Percentiles rank a stretch among this genome's conserved stretches.
phyloP scores from a whole-genome alignment of 2,329 filamentous ascomycete species.

The Trichothecium sympodiale region DNA sequence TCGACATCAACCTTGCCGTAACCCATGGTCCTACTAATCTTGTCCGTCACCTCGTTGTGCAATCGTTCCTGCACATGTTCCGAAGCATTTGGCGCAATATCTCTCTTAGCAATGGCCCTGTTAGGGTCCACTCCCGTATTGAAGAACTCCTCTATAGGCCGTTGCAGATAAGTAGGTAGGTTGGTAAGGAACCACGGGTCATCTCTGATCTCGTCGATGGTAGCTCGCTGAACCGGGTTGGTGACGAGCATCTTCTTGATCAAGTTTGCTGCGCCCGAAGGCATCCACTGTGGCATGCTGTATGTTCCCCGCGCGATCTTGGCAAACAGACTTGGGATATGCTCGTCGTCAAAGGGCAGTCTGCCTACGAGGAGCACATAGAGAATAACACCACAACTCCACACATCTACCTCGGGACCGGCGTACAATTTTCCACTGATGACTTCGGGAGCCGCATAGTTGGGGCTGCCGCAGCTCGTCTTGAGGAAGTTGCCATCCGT shows the following conservation, averaged over 20 bases:
- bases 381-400: constrained; percentile 90
- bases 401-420: constrained; percentile 94
- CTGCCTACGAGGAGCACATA: constrained; percentile 73
- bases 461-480: constrained; percentile 95
- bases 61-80: constrained; percentile 76
- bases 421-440: constrained; percentile 97
- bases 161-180: constrained; percentile 75
- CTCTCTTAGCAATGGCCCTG: constrained; percentile 75
- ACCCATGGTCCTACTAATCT: constrained; percentile 96
- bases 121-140: constrained; percentile 91
- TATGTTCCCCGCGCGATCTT: constrained; percentile 96
- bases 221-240: constrained; percentile 88
- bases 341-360: constrained; percentile 94
- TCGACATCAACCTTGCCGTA: constrained; percentile 93
- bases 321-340: constrained; percentile 93
- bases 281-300: constrained; percentile 84
- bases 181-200: constrained; percentile 92
- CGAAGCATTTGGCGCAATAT: constrained; percentile 69
- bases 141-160: constrained; percentile 81
- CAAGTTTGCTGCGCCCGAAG: constrained; percentile 65
- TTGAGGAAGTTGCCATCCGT: constrained; percentile 98
- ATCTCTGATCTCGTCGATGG: constrained; percentile 82
- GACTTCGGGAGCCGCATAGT: constrained; percentile 95
- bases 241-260: constrained; percentile 93
- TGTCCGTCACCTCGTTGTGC: constrained; percentile 84